Evolutionary conservation across 176 grass and related monocot species (phyloP).

Genomic region (Musa acuminata): DNA sequence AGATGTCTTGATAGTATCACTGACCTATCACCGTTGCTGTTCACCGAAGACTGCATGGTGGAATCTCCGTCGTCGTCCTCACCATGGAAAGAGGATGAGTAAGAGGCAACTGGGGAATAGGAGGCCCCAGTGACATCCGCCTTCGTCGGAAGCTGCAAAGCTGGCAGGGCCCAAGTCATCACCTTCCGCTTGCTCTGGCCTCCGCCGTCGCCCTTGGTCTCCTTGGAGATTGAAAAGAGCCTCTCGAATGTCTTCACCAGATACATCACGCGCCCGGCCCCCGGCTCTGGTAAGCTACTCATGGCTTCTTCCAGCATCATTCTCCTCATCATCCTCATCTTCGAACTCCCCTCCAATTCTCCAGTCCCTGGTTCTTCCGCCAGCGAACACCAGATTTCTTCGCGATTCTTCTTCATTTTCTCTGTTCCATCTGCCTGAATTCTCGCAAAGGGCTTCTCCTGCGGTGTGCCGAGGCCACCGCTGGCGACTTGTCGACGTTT

Average conservation of each 20-base stretch:
- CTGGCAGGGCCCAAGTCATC: conserved; percentile 36
- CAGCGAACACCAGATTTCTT: no score
- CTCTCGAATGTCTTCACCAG: conserved; percentile 55
- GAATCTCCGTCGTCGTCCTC: not conserved
- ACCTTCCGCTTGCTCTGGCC: conserved; percentile 9
- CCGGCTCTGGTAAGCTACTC: conserved; percentile 38
- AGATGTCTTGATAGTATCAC: not conserved
- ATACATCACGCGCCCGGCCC: conserved; percentile 53
- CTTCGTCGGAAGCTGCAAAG: conserved; percentile 10
- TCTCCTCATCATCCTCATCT: conserved; percentile 20
- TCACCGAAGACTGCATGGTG: not conserved
- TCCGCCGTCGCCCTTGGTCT: not conserved
- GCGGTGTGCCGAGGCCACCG: no score
- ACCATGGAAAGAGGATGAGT: no score
- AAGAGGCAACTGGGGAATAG: conserved; percentile 31
- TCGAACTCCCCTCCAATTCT: not conserved
- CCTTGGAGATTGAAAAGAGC: conserved; percentile 27
- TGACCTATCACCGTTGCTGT: conserved; percentile 2
- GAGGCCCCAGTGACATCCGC: conserved; percentile 19
- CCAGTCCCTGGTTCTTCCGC: not conserved
- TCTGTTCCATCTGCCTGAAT: no score
- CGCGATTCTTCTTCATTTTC: no score
- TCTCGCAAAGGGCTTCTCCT: no score
- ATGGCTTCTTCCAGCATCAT: conserved; percentile 32
- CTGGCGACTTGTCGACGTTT: no score